A percentile compares a stretch with the other conserved stretches of the same genome.
These are phyloP conservation scores for Linum tenue DNA, from an alignment of 345 rosid genomes.

Conservation along the genomic window DNA sequence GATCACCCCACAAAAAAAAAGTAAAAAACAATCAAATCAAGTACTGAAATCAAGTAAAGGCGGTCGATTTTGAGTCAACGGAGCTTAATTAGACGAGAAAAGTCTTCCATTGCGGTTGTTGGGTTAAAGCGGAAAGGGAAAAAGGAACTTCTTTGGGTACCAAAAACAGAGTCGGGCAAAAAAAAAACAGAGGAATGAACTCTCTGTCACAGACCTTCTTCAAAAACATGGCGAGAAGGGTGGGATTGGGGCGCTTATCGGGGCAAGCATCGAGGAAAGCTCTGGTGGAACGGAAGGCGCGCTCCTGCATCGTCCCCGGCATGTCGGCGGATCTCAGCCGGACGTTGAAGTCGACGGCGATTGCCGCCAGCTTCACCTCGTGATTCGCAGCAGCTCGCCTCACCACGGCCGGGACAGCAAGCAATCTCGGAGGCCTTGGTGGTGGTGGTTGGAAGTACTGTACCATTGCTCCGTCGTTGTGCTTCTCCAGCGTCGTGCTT, in stretches of 20 bases:
- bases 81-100: too few species aligned
- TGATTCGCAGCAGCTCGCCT: constrained; percentile 29
- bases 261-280: constrained; percentile 24
- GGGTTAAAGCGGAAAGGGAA: too few species aligned
- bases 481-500: constrained; percentile 5
- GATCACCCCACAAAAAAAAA: neutral
- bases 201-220: constrained; percentile 27
- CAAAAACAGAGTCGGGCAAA: constrained; percentile 33
- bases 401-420: constrained; percentile 3
- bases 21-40: too few species aligned
- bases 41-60: too few species aligned
- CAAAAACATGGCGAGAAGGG: constrained; percentile 34
- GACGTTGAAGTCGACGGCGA: constrained; percentile 36
- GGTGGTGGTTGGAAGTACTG: constrained; percentile 16
- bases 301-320: constrained; percentile 38
- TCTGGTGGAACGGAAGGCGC: constrained; percentile 32
- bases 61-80: too few species aligned
- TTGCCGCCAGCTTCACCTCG: constrained; percentile 36
- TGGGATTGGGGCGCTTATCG: constrained; percentile 17
- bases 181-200: constrained; percentile 33
- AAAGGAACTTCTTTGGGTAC: constrained; percentile 8
- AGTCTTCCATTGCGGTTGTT: too few species aligned
- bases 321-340: constrained; percentile 48
- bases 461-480: constrained; percentile 7
- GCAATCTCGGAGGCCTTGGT: constrained; percentile 10